Evolutionary conservation across 1,284 basidiomycete species (phyloP), one percentile per base, ranked within the genome.

Genomic region (Moesziomyces sp.): DNA sequence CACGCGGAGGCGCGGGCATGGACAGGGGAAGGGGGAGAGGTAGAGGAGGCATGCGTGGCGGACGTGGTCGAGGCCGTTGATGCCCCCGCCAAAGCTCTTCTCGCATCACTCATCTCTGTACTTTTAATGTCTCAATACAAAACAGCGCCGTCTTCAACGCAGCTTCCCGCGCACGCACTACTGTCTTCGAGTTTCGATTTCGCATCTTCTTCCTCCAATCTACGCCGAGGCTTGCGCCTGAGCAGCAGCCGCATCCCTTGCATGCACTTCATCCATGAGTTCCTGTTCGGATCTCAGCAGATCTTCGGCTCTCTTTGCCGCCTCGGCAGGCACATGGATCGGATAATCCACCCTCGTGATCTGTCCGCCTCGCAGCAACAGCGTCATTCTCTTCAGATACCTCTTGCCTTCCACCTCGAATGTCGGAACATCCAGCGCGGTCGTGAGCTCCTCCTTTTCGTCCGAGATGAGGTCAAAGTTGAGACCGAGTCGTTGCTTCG

Each of bases 301-400:
- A 5, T 56, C 50, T 13, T 78, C 44, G 1, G 80, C 81, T 10
- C 62, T 61, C 33, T 23, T 26, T 6, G 66, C 77, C 3, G 76
- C 76, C 35, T 76, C 52, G 10, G 70, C 30, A 7, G 76, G 63
- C 14, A 50, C 26, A 11, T 56, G 26, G 18, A 83, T 52, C 6
- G 81, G 79, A 45, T 78, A 82, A 42, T 78, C 67, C 30, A 81
- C 14, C 21, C 78, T 70, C 0, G 74, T 77, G 26, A 81, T 54
- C 54, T 82, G 81, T 0, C 79, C 79, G 9, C 77, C 78, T 3
- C 61, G 51, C 23, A 82, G 50, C 24, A 83, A 59, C 48, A 83
- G 51, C 42, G 74, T 79, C 61, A 77, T 67, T 3, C 76, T 63
- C 38, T 65, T 75, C 10, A 67, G 50, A 16, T 55, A 60, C 24